Evolutionary conservation across 495 filamentous ascomycete genomes (phyloP), one percentile per base, ranked within the genome.

Genomic region (Chaetomium cochliodes): DNA sequence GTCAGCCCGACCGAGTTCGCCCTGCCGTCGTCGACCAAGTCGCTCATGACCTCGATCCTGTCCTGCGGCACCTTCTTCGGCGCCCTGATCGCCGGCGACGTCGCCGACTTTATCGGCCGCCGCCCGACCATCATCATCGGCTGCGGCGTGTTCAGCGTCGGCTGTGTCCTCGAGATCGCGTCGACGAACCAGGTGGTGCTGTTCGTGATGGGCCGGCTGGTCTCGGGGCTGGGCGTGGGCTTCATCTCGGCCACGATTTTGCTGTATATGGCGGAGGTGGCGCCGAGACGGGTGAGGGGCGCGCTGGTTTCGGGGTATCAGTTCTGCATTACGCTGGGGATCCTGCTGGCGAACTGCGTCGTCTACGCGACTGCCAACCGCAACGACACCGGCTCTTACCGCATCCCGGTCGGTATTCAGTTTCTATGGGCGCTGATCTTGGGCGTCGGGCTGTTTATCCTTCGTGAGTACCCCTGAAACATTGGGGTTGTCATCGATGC

Each of bases 31-130:
- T 65, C 69, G 9, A 69, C 76, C 59, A 85, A 89, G 74, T 88
- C 86, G 5, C 80, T 91, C 52, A 91, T 90, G 71, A 87, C 86
- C 39, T 89, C 88, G 23, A 90, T 92, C 67, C 82, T 91, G 13
- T 90, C 88, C 23, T 83, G 81, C 65, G 89, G 89, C 62, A 91
- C 89, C 53, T 91, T 92, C 81, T 88, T 90, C 63, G 89, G 89
- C 64, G 86, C 89, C 47, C 75, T 92, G 52, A 80, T 89, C 41
- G 87, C 86, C 25, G 88, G 87, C 74, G 85, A 88, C 63, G 63
- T 90, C 26, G 87, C 88, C 58, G 89, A 92, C 69, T 84, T 80
- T 73, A 78, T 86, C 61, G 89, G 89, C 62, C 87, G 89, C 67
- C 85, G 86, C 4, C 81, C 77, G 4, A 90, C 87, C 26, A 82